A percentile compares a stretch with the other conserved stretches of the same genome.
These are phyloP conservation scores for Ogataea philodendri DNA, from an alignment of 805 yeast species.

Conservation along the genomic window DNA sequence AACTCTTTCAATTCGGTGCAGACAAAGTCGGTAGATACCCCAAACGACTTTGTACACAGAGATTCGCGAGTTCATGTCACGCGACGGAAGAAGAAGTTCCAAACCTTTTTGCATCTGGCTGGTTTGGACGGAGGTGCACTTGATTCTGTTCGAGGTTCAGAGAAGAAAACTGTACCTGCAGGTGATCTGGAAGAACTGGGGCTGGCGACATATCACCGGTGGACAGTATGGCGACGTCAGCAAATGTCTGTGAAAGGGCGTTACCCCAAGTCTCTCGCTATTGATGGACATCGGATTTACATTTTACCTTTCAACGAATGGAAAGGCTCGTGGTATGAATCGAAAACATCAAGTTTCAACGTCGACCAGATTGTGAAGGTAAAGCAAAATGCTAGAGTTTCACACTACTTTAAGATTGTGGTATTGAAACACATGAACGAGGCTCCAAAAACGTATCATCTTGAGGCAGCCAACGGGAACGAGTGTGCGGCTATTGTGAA, in stretches of 20 bases:
- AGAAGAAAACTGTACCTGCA: background rate
- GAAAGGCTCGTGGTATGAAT: conserved; percentile 55
- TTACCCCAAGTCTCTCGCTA: conserved; percentile 77
- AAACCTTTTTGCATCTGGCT: conserved; percentile 6
- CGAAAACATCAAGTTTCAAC: conserved; percentile 85
- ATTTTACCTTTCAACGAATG: conserved; percentile 82
- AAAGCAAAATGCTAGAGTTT: conserved; percentile 74
- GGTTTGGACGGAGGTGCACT: conserved; percentile 2
- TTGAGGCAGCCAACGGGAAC: conserved; percentile 64
- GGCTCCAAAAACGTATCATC: conserved; percentile 78
- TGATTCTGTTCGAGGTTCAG: background rate
- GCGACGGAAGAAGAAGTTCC: conserved; percentile 6
- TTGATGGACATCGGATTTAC: conserved; percentile 93
- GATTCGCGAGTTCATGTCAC: background rate
- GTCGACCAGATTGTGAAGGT: conserved; percentile 71
- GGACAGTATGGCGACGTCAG: conserved; percentile 86
- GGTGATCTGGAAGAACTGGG: background rate
- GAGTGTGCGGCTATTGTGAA: conserved; percentile 75
- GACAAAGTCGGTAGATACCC: background rate
- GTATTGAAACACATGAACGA: conserved; percentile 54
- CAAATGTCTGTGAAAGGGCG: conserved; percentile 78
- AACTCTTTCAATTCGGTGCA: too few relatives aligned
- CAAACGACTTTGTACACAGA: background rate
- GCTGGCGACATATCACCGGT: conserved; percentile 61
- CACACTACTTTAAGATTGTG: conserved; percentile 77